Conservation (phyloP, 1,139 yeast genomes). For the Blastobotrys ciferrii region DNA sequence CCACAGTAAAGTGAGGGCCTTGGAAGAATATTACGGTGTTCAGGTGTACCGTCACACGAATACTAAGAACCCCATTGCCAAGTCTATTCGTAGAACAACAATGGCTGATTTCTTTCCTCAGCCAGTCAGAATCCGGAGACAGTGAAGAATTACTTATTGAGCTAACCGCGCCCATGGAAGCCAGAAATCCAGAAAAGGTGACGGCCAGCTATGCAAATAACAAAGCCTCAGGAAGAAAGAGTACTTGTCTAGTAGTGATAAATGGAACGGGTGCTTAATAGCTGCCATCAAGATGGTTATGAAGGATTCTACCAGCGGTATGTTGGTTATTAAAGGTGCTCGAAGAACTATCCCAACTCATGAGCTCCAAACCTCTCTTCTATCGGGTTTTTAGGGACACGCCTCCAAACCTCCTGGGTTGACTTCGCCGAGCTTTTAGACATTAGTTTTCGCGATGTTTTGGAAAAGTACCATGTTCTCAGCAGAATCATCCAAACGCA, state of each 20-base stretch:
- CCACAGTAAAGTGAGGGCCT: not conserved
- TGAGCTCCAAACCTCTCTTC: too few relatives aligned
- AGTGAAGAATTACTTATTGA: not conserved
- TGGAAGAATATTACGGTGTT: not conserved
- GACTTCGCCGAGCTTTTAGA: too few relatives aligned
- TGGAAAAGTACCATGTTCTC: not conserved
- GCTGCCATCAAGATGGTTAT: constrained; percentile 1
- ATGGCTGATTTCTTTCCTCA: constrained; percentile 2
- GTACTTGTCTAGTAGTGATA: not conserved
- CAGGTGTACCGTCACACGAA: constrained; percentile 3
- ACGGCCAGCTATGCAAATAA: not conserved
- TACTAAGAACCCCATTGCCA: not conserved
- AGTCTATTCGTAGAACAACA: not conserved
- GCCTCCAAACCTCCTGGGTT: too few relatives aligned
- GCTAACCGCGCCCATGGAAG: not conserved
- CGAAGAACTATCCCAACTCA: constrained; percentile 1
- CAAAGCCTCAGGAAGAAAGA: not conserved
- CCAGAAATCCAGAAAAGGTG: not conserved
- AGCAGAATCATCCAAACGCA: not conserved
- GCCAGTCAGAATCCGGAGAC: not conserved
- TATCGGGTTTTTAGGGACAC: too few relatives aligned
- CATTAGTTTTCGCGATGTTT: not conserved
- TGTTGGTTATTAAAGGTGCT: not conserved
- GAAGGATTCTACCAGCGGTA: not conserved
- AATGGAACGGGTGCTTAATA: constrained; percentile 7